Base-by-base conservation (phyloP, 1,139 yeast genomes). In the Yamadazyma atlantica region DNA sequence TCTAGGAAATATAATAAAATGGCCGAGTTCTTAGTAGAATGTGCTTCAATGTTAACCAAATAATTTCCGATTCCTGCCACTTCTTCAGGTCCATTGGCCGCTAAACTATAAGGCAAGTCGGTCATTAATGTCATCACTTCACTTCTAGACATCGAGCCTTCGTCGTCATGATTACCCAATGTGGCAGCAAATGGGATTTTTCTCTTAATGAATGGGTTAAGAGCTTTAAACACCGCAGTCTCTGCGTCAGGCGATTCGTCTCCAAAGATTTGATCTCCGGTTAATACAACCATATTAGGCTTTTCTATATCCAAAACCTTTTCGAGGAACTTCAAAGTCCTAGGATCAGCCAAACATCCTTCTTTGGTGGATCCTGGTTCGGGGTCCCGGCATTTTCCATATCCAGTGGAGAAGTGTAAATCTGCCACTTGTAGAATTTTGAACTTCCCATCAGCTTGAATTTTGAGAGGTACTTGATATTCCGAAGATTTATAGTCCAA, bases 221-320 rank as follows among this genome's bases (percentile, higher is more conserved):
- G 69, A 0, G 84, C 92, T 56, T 90, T 90, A 46, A 83, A 69
- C 14, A 88, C 51, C 0, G 96, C 80, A 0, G 95, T 78, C 53
- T 83, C 85, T 0, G 95, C 73, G 55, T 90, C 97, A 1, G 85
- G 86, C 0, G 87, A 69, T 8, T 67, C 70, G 15, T 75, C 75
- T 1, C 92, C 92, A 63, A 79, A 80, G 1, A 87, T 70, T 57
- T 85, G 95, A 60, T 90, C 97, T 10, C 97, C 97, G 0, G 96
- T 81, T 42, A 86, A 62, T 0, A 88, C 89, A 1, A 86, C 92
- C 32, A 88, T 59, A 53, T 89, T 87, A 0, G 97, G 97, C 26
- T 73, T 59, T 54, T 90, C 97, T 1, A 68, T 41, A 44, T 84
- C 90, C 37, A 90, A 62, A 0, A 85, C 82, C 23, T 62, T 57